phyloP scores from a whole-genome alignment of 78 protist species.

The Pigoraptor vietnamica region DNA sequence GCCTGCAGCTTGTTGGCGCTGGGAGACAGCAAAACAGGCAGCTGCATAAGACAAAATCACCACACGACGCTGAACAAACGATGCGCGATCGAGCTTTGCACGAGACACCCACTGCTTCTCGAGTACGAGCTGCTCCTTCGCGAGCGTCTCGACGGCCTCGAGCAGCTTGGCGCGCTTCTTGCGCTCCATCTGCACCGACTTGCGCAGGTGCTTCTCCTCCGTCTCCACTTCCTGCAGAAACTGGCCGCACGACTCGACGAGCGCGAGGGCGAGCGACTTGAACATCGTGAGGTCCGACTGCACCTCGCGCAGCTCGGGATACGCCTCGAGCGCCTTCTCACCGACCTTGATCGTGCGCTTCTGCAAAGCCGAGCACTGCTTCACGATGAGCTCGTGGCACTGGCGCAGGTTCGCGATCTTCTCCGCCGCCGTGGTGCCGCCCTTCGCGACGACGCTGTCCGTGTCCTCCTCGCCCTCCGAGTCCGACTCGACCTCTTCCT shows the following conservation, averaged over 20 bases:
- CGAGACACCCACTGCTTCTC: neutral
- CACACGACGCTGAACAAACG: neutral
- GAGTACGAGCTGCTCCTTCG: neutral
- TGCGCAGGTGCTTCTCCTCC: neutral
- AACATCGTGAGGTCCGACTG: neutral
- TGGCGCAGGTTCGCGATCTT: neutral
- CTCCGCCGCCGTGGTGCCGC: neutral
- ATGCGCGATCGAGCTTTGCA: too few relatives aligned
- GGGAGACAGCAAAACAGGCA: neutral
- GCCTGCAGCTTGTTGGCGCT: neutral
- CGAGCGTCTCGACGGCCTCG: neutral
- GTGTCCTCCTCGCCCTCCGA: neutral
- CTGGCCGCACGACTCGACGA: neutral
- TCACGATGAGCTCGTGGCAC: neutral
- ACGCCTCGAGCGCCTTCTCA: neutral
- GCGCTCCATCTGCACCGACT: neutral
- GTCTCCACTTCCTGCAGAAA: neutral
- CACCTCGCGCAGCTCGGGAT: neutral
- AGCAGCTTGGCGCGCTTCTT: neutral
- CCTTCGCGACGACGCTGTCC: neutral
- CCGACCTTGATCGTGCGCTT: neutral
- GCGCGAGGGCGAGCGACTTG: neutral
- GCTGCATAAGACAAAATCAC: too few relatives aligned
- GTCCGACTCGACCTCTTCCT: neutral
- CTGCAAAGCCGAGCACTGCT: neutral